Conservation (phyloP, 305 asterid genomes). For the Fraxinus ornus region DNA sequence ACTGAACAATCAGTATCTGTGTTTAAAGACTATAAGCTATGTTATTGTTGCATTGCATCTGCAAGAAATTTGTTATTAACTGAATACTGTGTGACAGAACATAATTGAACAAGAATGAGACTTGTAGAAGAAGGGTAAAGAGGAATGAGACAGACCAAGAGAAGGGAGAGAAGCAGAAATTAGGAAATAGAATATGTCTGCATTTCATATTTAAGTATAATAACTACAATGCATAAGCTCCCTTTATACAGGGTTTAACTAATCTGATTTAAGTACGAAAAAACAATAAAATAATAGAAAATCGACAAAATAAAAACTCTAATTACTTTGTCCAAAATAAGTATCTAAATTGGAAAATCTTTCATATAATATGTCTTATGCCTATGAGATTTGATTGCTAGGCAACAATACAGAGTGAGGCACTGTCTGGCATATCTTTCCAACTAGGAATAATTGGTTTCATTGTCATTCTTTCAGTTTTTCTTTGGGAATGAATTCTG, state of each 20-base stretch:
- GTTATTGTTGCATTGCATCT: neutral
- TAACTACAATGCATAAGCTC: neutral
- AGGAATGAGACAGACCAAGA: neutral
- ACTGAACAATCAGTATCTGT: neutral
- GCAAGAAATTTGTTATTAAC: neutral
- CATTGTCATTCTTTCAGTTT: neutral
- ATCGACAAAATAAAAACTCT: neutral
- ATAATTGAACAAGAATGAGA: neutral
- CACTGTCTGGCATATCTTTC: conserved; percentile 8
- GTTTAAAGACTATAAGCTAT: neutral
- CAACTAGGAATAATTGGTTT: conserved; percentile 10
- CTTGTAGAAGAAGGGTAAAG: neutral
- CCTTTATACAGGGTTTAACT: neutral
- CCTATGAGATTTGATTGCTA: conserved; percentile 10
- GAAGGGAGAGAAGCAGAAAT: neutral
- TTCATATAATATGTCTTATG: neutral
- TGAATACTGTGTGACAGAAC: neutral
- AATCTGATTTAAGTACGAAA: neutral
- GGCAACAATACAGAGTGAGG: conserved; percentile 3
- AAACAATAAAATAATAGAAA: neutral
- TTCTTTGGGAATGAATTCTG: neutral
- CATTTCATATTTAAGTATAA: neutral
- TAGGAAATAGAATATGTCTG: neutral
- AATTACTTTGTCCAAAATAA: neutral
- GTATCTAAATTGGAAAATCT: neutral